These are phyloP conservation scores for Colletotrichum sp. DNA, from an alignment of 2,329 filamentous ascomycete species.

Conservation along the genomic window DNA sequence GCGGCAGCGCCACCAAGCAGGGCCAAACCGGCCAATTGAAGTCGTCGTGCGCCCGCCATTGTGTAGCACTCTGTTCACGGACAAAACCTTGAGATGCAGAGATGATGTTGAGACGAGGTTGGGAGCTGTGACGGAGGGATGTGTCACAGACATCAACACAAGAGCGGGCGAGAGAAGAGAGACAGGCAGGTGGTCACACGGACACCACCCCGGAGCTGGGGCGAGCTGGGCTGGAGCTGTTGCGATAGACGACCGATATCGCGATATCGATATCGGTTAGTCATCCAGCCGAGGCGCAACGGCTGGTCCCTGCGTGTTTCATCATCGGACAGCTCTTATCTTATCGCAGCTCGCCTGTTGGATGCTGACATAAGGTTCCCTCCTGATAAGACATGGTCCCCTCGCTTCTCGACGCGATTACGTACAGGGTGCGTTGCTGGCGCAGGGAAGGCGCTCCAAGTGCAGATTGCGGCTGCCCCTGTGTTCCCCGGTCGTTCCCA, in stretches of 20 bases:
- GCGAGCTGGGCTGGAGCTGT: not conserved
- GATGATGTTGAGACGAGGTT: conserved; percentile 12
- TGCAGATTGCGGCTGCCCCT: conserved; percentile 4
- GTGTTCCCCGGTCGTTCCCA: not conserved
- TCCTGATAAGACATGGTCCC: conserved; percentile 9
- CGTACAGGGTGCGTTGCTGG: not conserved
- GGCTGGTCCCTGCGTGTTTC: not conserved
- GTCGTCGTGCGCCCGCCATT: conserved; percentile 9
- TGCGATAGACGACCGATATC: conserved; percentile 20
- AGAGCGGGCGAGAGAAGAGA: too few species aligned
- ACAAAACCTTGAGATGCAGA: not conserved
- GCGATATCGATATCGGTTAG: conserved; percentile 10
- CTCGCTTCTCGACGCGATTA: conserved; percentile 1
- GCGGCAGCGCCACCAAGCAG: conserved; percentile 11
- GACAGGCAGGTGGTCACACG: not conserved
- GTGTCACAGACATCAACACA: conserved; percentile 4
- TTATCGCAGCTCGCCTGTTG: not conserved
- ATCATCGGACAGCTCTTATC: conserved; percentile 2
- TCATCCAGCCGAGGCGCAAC: conserved; percentile 6
- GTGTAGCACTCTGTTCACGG: not conserved
- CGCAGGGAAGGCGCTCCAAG: not conserved
- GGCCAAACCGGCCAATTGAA: conserved; percentile 10
- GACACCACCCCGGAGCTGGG: not conserved
- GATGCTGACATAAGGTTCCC: not conserved
- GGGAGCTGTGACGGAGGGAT: not conserved